A percentile compares a stretch with the other conserved stretches of the same genome.
These are phyloP conservation scores for Flagelloscypha sp. DNA, from an alignment of 768 basidiomycete species.

Conservation along the genomic window DNA sequence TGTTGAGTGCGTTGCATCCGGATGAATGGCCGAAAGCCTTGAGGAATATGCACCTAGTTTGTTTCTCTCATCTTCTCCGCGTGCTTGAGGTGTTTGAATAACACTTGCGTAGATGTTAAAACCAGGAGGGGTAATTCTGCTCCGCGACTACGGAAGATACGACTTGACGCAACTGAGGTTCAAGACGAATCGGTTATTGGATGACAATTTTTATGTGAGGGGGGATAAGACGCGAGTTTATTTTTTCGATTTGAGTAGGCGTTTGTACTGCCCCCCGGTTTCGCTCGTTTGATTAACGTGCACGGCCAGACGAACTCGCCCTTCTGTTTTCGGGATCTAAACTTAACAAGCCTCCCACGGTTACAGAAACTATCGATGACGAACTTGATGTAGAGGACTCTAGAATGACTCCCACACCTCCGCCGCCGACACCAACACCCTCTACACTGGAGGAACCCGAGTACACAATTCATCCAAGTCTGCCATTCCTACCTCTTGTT, in stretches of 20 bases:
- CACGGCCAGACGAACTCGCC: slow-evolving; percentile 40
- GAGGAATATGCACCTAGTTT: slow-evolving; percentile 67
- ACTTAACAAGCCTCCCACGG: background rate
- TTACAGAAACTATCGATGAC: background rate
- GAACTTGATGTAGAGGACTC: background rate
- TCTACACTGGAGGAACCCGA: background rate
- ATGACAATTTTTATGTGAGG: slow-evolving; percentile 67
- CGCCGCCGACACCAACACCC: background rate
- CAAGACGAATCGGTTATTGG: slow-evolving; percentile 55
- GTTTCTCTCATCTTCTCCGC: slow-evolving; percentile 11
- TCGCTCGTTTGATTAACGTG: slow-evolving; percentile 63
- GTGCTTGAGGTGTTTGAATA: background rate
- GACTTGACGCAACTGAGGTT: slow-evolving; percentile 69
- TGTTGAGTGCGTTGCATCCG: slow-evolving; percentile 89
- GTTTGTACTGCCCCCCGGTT: slow-evolving; percentile 48
- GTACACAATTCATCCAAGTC: background rate
- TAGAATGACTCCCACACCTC: background rate
- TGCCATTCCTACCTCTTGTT: slow-evolving; percentile 10
- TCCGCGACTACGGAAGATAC: slow-evolving; percentile 67
- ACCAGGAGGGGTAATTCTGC: slow-evolving; percentile 55
- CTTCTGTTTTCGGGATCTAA: slow-evolving; percentile 44
- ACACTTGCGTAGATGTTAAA: slow-evolving; percentile 65
- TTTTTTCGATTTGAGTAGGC: slow-evolving; percentile 84
- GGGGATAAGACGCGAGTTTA: slow-evolving; percentile 91
- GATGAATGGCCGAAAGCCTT: slow-evolving; percentile 84